These are phyloP conservation scores for Mikania micrantha DNA, from an alignment of 129 eudicot species.

Conservation along the genomic window DNA sequence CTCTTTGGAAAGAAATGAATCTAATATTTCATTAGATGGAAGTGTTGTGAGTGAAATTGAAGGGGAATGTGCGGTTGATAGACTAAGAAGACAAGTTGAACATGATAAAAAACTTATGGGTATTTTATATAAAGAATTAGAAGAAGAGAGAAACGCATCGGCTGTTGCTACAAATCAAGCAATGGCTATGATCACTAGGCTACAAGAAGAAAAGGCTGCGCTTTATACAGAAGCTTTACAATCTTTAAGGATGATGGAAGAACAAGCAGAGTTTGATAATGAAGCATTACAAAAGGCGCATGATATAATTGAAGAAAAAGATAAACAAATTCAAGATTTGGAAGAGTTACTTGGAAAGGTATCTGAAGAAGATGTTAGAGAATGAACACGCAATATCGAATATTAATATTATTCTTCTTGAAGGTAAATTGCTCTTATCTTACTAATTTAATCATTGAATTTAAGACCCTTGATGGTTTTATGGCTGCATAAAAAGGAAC, in stretches of 20 bases:
- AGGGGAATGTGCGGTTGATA: constrained; percentile 66
- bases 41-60: constrained; percentile 73
- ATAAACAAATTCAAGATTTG: constrained; percentile 57
- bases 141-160: constrained; percentile 97
- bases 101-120: constrained; percentile 68
- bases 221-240: constrained; percentile 87
- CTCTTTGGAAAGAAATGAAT: constrained; percentile 90
- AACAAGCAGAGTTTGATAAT: constrained; percentile 81
- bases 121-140: constrained; percentile 68
- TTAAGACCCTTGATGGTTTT: not conserved
- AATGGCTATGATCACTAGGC: constrained; percentile 96
- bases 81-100: constrained; percentile 79
- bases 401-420: not conserved
- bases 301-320: constrained; percentile 66
- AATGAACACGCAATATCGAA: not conserved
- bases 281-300: constrained; percentile 79
- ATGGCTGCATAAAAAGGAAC: not conserved
- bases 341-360: constrained; percentile 43
- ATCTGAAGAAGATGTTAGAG: constrained; percentile 26
- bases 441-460: not conserved
- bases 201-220: constrained; percentile 96
- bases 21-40: constrained; percentile 75
- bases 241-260: constrained; percentile 92
- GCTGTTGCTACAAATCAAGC: constrained; percentile 88
- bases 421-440: not conserved